phyloP scores from a whole-genome alignment of 108 stramenopile genomes.

The Nitzschia palea region DNA sequence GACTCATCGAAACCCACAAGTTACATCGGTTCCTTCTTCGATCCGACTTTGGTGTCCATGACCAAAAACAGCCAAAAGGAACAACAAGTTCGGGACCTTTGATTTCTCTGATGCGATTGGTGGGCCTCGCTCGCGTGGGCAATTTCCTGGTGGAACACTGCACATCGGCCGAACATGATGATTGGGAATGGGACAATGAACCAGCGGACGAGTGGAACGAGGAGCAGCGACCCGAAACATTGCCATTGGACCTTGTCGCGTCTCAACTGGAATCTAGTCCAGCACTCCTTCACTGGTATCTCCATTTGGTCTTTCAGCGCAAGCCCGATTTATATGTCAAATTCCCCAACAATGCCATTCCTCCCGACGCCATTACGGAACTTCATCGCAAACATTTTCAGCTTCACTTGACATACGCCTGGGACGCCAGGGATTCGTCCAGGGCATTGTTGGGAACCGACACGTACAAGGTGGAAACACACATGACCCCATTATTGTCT shows the following conservation, averaged over 20 bases:
- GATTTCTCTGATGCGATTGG: conserved; percentile 61
- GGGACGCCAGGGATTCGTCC: conserved; percentile 36
- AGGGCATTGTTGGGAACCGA: conserved; percentile 31
- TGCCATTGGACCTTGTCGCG: conserved; percentile 75
- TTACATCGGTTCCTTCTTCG: conserved; percentile 58
- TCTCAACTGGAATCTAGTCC: conserved; percentile 57
- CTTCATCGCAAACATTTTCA: conserved; percentile 73
- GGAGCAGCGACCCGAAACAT: conserved; percentile 20
- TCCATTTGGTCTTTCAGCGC: conserved; percentile 60
- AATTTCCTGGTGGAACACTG: conserved; percentile 76
- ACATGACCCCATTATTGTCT: conserved; percentile 55
- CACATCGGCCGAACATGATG: conserved; percentile 41
- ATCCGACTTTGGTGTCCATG: conserved; percentile 42
- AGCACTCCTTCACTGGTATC: conserved; percentile 76
- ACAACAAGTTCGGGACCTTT: conserved; percentile 34
- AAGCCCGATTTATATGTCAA: conserved; percentile 81
- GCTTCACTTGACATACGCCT: conserved; percentile 64
- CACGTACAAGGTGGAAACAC: conserved; percentile 35
- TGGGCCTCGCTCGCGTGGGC: conserved; percentile 58
- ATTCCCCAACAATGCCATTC: conserved; percentile 75
- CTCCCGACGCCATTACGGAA: conserved; percentile 58
- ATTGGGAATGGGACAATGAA: no score
- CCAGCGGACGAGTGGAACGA: conserved; percentile 14
- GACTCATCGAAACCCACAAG: conserved; percentile 64
- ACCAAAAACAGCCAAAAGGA: conserved; percentile 1